Evolutionary conservation across 2,329 filamentous ascomycete genomes (phyloP).

Genomic region (Akanthomyces muscarius): DNA sequence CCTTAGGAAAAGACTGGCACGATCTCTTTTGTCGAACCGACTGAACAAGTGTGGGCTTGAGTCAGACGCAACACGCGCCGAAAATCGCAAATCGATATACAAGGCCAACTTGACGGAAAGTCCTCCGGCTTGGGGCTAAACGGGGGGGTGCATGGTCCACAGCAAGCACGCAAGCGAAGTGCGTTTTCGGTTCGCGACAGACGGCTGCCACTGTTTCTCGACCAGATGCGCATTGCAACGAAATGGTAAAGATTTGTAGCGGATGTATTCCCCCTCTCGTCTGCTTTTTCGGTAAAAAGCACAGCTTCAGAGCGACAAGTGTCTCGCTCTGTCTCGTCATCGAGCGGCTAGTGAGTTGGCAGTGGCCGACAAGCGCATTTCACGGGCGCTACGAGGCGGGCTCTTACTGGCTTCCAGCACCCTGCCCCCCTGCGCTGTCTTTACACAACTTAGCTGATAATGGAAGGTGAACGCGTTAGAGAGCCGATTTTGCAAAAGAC

Average conservation of each 20-base stretch:
- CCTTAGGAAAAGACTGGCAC: not conserved
- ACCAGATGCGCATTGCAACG: not conserved
- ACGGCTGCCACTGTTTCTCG: not conserved
- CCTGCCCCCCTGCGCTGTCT: not conserved
- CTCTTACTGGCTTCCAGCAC: constrained; percentile 1
- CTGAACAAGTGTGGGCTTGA: not conserved
- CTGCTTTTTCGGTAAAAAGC: not conserved
- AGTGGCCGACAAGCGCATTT: constrained; percentile 10
- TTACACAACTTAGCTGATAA: not conserved
- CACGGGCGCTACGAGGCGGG: constrained; percentile 7
- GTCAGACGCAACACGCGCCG: not conserved
- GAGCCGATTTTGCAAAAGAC: not conserved
- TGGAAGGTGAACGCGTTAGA: not conserved
- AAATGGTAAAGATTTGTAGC: not conserved
- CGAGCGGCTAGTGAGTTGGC: constrained; percentile 12
- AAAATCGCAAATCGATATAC: not conserved
- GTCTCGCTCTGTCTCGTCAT: constrained; percentile 4
- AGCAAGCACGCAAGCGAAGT: not conserved
- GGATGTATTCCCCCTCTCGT: not conserved
- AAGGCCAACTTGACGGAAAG: not conserved
- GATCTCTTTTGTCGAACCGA: not conserved
- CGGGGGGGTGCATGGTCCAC: not conserved
- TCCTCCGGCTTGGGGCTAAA: not conserved
- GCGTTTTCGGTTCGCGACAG: not conserved
- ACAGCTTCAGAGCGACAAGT: not conserved